Evolutionary conservation across 805 yeast species (phyloP), one percentile per base, ranked within the genome.

Genomic region (Candida patagonica): DNA sequence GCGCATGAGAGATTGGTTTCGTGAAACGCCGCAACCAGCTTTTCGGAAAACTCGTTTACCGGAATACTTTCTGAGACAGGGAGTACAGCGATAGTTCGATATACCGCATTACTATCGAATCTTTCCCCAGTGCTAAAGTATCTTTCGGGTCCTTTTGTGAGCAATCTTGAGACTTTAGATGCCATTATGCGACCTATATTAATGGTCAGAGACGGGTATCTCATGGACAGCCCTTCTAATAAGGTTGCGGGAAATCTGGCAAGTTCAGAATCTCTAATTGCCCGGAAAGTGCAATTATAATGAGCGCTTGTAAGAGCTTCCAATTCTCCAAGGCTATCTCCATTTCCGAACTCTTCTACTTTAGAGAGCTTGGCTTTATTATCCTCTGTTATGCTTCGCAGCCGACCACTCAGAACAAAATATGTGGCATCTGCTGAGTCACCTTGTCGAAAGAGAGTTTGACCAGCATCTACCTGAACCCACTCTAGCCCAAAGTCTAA

Each of bases 401-500:
- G 68, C 39, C 97, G 71, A 4, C 97, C 97, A 60, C 86, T 88
- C 21, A 89, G 60, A 1, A 89, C 92, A 31, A 88, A 76, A 53
- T 86, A 89, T 27, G 89, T 83, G 16, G 96, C 95, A 56, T 86
- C 88, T 0, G 97, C 95, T 15, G 73, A 71, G 38, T 85, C 92
- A 1, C 86, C 94, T 56, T 89, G 92, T 2, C 76, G 70, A 52
- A 82, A 86, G 16, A 92, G 59, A 0, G 79, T 70, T 37, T 80
- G 79, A 0, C 96, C 95, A 1, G 96, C 89, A n/a, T 77, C 77
- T 9, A 83, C 67, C 43, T 86, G 95, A 30, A 88, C 76, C 97
- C 97, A 89, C 58, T 92, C 98, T 38, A 92, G 63, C 0, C 96
- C 95, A 59, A 83, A 85, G 54, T 89, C 97, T 30, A 92, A 73